These are phyloP conservation scores for Lentinula boryana DNA, from an alignment of 768 basidiomycete genomes.

Conservation along the genomic window DNA sequence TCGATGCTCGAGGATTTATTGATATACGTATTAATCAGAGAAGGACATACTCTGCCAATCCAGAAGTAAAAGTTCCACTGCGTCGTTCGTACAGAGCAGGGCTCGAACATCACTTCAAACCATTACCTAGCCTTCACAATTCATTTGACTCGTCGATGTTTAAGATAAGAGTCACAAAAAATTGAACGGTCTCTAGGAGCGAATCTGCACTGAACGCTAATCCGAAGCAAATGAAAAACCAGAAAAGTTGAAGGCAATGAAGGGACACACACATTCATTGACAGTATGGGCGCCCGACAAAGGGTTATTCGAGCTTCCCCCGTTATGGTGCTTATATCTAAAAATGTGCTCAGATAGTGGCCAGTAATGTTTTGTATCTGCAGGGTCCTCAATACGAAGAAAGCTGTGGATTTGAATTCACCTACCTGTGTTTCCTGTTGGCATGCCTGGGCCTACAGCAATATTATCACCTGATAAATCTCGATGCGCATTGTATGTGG, in stretches of 20 bases:
- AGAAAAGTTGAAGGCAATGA: not conserved
- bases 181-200: slow-evolving; percentile 61
- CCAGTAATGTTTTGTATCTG: slow-evolving; percentile 61
- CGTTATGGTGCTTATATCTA: slow-evolving; percentile 52
- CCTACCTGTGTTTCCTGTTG: slow-evolving; percentile 55
- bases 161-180: slow-evolving; percentile 59
- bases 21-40: too few species aligned
- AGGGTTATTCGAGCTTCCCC: slow-evolving; percentile 22
- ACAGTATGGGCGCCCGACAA: slow-evolving; percentile 58
- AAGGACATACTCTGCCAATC: too few species aligned
- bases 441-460: slow-evolving; percentile 47
- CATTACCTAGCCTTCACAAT: not conserved
- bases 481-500: slow-evolving; percentile 49
- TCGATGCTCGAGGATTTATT: too few species aligned
- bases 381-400: slow-evolving; percentile 13
- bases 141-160: slow-evolving; percentile 55
- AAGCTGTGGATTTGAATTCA: not conserved
- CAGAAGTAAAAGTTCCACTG: too few species aligned
- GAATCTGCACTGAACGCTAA: slow-evolving; percentile 42
- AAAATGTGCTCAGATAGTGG: slow-evolving; percentile 56
- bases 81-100: too few species aligned
- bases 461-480: slow-evolving; percentile 26
- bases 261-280: slow-evolving; percentile 51
- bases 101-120: too few species aligned
- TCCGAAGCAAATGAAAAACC: slow-evolving; percentile 7